Base-by-base conservation (phyloP, 305 asterid species). In the Rubia tinctorum region DNA sequence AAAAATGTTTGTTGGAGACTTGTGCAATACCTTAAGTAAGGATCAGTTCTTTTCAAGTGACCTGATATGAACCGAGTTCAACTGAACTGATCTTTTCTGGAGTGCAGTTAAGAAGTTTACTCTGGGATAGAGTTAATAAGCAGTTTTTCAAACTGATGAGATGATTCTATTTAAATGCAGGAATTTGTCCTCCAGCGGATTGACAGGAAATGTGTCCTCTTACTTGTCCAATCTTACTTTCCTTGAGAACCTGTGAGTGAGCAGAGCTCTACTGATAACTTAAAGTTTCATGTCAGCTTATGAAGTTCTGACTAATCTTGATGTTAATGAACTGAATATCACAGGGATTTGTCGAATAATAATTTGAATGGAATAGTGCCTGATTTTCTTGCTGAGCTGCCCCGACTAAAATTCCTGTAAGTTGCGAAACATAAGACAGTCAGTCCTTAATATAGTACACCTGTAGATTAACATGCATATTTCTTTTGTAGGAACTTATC, bases 271-370 rank as follows among this genome's bases (percentile, higher is more conserved):
- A 14, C 43, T 14, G 18, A 8, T 25, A 30, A 68, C 20, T 11
- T 5, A 3, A 9, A 55, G 25, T 6, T 55, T 55, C 61, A 55
- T 55, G 18, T 44, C 23, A 68, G 37, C 69, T 17, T 22, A 56
- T 13, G 20, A 42, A 22, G 4, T 43, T 42, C 40, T 51, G n/a
- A 51, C 11, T 10, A 42, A 40, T 7, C 15, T 67, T 7, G 27
- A 45, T 2, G 2, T 44, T 34, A 68, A 12, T 45, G 59, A 51
- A 15, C 11, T 51, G 18, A 51, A 43, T 14, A 13, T 44, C 63
- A 43, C 78, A 83, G 87, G 81, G 89, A 85, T 79, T 78, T 85
- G 68, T 78, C 86, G 9, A 72, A 78, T 56, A 83, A 83, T 72
- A 44, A 30, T 68, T 73, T 83, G 62, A 80, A 30, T 3, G 83